Percentiles rank a stretch among this genome's conserved stretches.
Conservation (phyloP, 106 monocot genomes). For the Chionographis japonica region DNA sequence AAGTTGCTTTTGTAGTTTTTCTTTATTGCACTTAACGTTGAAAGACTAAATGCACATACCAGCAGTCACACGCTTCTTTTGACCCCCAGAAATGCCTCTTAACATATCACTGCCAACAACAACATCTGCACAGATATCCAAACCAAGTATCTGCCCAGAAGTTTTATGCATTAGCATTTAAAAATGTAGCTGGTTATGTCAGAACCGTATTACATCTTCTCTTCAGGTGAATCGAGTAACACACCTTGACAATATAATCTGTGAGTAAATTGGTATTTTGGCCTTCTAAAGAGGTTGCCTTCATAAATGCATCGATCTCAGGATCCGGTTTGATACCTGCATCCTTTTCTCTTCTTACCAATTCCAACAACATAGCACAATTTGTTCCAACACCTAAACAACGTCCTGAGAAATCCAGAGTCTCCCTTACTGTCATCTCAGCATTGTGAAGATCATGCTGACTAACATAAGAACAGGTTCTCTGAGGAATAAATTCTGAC, state of each 20-base stretch:
- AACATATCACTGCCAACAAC: slow-evolving; percentile 47
- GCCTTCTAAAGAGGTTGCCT: slow-evolving; percentile 18
- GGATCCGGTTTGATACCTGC: slow-evolving; percentile 41
- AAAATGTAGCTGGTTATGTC: neutral
- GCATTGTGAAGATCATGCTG: slow-evolving; percentile 78
- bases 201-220: neutral
- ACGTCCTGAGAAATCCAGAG: slow-evolving; percentile 68
- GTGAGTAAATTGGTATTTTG: neutral
- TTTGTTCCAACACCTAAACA: slow-evolving; percentile 79
- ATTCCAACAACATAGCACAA: slow-evolving; percentile 35
- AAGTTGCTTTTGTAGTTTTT: neutral
- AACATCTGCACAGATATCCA: slow-evolving; percentile 41
- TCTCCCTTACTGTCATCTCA: slow-evolving; percentile 94
- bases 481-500: slow-evolving; percentile 70
- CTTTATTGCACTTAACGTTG: neutral
- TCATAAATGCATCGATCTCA: slow-evolving; percentile 46
- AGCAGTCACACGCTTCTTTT: slow-evolving; percentile 51
- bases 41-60: slow-evolving; percentile 12
- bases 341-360: slow-evolving; percentile 35
- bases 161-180: neutral
- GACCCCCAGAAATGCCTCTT: slow-evolving; percentile 53
- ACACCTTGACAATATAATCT: slow-evolving; percentile 19
- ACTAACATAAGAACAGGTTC: slow-evolving; percentile 80
- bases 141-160: slow-evolving; percentile 30
- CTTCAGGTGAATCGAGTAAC: neutral